Evolutionary conservation across 192 early-diverging fungal species (phyloP).

Genomic region (Mortierella claussenii): DNA sequence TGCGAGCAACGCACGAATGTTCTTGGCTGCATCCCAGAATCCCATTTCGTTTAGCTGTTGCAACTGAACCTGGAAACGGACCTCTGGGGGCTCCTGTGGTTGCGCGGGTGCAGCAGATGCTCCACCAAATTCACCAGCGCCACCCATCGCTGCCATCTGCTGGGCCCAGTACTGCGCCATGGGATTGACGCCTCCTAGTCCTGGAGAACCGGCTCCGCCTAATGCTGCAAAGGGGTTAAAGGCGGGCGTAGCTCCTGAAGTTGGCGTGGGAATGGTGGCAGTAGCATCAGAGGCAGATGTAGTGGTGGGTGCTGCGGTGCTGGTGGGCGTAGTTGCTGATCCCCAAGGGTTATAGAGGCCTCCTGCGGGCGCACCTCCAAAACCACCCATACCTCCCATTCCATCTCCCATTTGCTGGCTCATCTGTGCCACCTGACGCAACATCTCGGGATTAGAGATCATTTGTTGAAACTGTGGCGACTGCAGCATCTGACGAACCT

Average conservation of each 20-base stretch:
- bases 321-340: slow-evolving; percentile 55
- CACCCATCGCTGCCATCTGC: slow-evolving; percentile 53
- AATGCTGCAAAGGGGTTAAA: slow-evolving; percentile 50
- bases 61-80: slow-evolving; percentile 79
- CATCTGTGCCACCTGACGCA: slow-evolving; percentile 82
- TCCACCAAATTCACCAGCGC: slow-evolving; percentile 46
- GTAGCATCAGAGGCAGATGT: slow-evolving; percentile 22
- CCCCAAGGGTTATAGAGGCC: slow-evolving; percentile 42
- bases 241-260: slow-evolving; percentile 28
- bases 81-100: slow-evolving; percentile 66
- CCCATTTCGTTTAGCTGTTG: slow-evolving; percentile 96
- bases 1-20: slow-evolving; percentile 86
- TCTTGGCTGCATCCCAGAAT: slow-evolving; percentile 88
- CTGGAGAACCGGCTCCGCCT: slow-evolving; percentile 34
- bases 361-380: slow-evolving; percentile 30
- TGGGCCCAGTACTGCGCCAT: slow-evolving; percentile 53
- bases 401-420: slow-evolving; percentile 49
- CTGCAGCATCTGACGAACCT: slow-evolving; percentile 87
- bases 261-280: slow-evolving; percentile 27
- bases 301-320: slow-evolving; percentile 29
- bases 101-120: slow-evolving; percentile 50
- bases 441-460: slow-evolving; percentile 85
- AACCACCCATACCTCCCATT: slow-evolving; percentile 29
- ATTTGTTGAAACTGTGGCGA: slow-evolving; percentile 83
- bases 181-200: slow-evolving; percentile 46